A percentile compares a stretch with the other conserved stretches of the same genome.
phyloP scores from a whole-genome alignment of 306 rosid species.

The Albizia julibrissin region DNA sequence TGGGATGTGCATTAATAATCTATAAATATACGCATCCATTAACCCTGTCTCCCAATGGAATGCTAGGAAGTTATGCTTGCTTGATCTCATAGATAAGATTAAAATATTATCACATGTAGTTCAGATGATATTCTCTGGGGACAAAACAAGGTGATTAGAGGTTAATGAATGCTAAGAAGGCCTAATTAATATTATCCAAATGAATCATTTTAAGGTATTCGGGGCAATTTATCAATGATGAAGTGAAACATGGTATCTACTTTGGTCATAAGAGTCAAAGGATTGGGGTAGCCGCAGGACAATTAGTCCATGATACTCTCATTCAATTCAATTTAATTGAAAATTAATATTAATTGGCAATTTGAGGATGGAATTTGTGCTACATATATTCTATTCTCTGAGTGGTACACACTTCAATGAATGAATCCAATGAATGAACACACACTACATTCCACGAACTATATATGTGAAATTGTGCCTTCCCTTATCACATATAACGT shows the following conservation, averaged over 20 bases:
- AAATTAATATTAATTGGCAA: conserved; percentile 13
- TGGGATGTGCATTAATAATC: neutral
- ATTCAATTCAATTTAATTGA: conserved; percentile 24
- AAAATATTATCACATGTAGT: neutral
- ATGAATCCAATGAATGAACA: neutral
- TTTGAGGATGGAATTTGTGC: conserved; percentile 41
- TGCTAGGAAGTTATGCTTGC: neutral
- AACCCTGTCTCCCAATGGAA: neutral
- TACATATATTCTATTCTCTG: neutral
- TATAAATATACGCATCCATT: neutral
- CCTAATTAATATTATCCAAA: conserved; percentile 9
- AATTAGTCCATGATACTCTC: neutral
- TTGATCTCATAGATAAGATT: neutral
- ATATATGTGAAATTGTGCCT: neutral
- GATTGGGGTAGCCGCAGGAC: neutral
- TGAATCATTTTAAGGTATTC: neutral
- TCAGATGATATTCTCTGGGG: neutral
- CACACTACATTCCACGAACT: neutral
- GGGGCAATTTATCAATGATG: neutral
- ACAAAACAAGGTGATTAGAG: neutral
- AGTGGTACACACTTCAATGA: conserved; percentile 8
- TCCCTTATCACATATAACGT: neutral
- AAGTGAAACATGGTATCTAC: conserved; percentile 19
- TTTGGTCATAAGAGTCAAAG: neutral
- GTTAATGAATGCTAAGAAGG: neutral